Conservation (phyloP, 495 filamentous ascomycete species). For the Immersiella caudata region DNA sequence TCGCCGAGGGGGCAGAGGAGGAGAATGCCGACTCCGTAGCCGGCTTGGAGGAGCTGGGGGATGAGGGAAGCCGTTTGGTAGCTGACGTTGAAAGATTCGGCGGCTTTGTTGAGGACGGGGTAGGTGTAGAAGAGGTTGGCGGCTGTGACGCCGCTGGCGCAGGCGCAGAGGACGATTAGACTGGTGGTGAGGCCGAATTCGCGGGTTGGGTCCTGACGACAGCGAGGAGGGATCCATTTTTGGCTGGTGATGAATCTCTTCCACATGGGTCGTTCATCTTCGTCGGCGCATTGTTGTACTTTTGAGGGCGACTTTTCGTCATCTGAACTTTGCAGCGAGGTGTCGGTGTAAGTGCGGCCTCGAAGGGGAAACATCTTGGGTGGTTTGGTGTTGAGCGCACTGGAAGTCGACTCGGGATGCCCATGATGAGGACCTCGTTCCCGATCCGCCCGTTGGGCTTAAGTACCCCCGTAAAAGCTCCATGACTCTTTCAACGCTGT, state of each 20-base stretch:
- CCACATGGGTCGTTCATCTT: neutral
- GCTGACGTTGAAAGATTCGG: conserved; percentile 4
- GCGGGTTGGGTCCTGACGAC: neutral
- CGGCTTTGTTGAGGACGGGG: conserved; percentile 6
- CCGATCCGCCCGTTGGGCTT: neutral
- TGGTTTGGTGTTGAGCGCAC: neutral
- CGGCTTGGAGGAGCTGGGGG: conserved; percentile 65
- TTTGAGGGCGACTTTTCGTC: neutral
- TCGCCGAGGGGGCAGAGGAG: conserved; percentile 79
- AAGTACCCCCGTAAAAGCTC: neutral
- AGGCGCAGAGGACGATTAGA: neutral
- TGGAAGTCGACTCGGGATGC: no score
- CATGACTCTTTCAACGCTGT: neutral
- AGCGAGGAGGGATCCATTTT: neutral
- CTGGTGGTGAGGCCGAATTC: neutral
- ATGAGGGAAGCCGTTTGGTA: conserved; percentile 2
- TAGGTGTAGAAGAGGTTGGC: conserved; percentile 12
- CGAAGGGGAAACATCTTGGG: neutral
- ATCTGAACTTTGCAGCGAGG: neutral
- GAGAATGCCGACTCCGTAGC: conserved; percentile 73
- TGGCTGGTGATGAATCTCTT: neutral
- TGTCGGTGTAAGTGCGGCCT: neutral
- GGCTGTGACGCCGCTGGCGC: neutral
- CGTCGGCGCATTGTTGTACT: neutral
- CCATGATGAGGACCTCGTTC: no score